These are phyloP conservation scores for Hemerocallis citrina DNA, from an alignment of 106 monocot genomes.

Conservation along the genomic window DNA sequence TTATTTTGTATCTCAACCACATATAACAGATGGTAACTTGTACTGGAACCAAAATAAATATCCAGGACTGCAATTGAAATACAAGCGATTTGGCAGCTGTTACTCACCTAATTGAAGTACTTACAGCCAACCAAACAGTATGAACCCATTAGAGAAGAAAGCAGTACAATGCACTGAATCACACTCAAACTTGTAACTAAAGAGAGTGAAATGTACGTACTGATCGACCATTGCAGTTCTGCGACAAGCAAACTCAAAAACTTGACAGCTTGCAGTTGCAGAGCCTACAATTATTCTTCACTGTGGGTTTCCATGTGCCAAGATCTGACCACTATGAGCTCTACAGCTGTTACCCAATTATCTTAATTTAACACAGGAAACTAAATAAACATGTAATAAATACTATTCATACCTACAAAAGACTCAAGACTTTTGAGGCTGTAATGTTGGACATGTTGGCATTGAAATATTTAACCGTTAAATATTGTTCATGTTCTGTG, in stretches of 20 bases:
- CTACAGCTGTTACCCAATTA: conserved; percentile 7
- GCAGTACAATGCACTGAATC: too few species aligned
- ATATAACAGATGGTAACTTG: too few species aligned
- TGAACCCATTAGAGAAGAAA: too few species aligned
- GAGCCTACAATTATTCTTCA: conserved; percentile 1
- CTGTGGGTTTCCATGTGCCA: background rate
- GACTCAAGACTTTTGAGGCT: background rate
- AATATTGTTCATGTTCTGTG: background rate
- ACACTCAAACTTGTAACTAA: too few species aligned
- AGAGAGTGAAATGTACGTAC: background rate
- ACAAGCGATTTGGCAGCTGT: too few species aligned
- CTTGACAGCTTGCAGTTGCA: background rate
- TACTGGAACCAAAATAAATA: too few species aligned
- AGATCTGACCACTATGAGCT: conserved; percentile 2
- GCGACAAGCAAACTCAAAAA: background rate
- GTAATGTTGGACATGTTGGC: background rate
- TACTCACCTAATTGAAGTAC: too few species aligned
- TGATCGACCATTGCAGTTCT: background rate
- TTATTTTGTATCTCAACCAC: too few species aligned
- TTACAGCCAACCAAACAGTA: too few species aligned
- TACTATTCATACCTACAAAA: background rate
- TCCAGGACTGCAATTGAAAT: too few species aligned
- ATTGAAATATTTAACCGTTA: background rate
- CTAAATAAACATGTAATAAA: too few species aligned
- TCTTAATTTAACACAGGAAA: background rate